Evolutionary conservation across 75 land plant genomes (phyloP).

Genomic region (Sequoiadendron giganteum): DNA sequence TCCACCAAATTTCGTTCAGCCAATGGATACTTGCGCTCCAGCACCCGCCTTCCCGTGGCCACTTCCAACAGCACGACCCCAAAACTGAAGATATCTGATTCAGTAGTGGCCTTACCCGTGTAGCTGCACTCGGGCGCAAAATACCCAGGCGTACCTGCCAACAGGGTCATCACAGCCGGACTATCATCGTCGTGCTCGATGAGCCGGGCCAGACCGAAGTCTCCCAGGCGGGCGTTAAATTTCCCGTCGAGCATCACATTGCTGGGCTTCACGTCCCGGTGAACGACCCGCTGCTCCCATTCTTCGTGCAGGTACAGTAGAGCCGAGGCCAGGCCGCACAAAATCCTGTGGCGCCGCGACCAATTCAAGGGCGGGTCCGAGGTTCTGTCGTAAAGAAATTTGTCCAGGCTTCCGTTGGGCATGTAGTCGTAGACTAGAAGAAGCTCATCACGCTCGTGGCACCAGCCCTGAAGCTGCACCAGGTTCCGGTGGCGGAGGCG

Average conservation of each 20-base stretch:
- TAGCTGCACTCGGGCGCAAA: slow-evolving; percentile 43
- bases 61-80: slow-evolving; percentile 58
- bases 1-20: slow-evolving; percentile 56
- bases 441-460: slow-evolving; percentile 27
- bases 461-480: slow-evolving; percentile 45
- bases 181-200: slow-evolving; percentile 15
- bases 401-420: slow-evolving; percentile 31
- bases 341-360: slow-evolving; percentile 30
- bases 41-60: slow-evolving; percentile 49
- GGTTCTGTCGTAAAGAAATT: slow-evolving; percentile 4
- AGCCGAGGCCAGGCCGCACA: slow-evolving; percentile 39
- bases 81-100: slow-evolving; percentile 59
- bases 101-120: slow-evolving; percentile 28
- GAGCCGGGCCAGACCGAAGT: slow-evolving; percentile 47
- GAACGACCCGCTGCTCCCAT: slow-evolving; percentile 41
- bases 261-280: slow-evolving; percentile 55
- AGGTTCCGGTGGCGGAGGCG: slow-evolving; percentile 46
- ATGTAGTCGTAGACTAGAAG: slow-evolving; percentile 43
- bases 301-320: slow-evolving; percentile 50
- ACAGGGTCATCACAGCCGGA: slow-evolving; percentile 16
- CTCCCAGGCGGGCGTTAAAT: slow-evolving; percentile 52
- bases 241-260: slow-evolving; percentile 54
- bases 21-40: slow-evolving; percentile 14
- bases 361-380: slow-evolving; percentile 5
- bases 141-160: slow-evolving; percentile 32